These are phyloP conservation scores for Lentinus tigrinus DNA, from an alignment of 768 basidiomycete species.

Conservation along the genomic window DNA sequence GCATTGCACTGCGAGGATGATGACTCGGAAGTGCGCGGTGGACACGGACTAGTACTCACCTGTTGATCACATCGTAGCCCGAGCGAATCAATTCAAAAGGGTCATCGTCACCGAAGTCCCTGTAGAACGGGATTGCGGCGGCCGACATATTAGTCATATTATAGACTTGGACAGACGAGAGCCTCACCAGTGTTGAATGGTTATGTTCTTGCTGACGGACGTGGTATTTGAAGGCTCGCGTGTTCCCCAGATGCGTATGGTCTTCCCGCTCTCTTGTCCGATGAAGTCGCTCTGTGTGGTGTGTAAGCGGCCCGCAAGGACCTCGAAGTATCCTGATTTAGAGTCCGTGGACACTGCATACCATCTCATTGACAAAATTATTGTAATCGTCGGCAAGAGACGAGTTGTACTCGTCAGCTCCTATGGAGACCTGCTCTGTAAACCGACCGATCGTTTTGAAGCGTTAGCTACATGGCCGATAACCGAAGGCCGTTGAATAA, in stretches of 20 bases:
- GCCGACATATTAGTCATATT: background rate
- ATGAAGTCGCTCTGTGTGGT: slow-evolving; percentile 31
- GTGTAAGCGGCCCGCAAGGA: background rate
- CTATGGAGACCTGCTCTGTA: slow-evolving; percentile 42
- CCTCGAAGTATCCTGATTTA: background rate
- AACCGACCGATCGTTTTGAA: background rate
- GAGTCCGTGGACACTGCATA: slow-evolving; percentile 3
- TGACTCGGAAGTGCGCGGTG: background rate
- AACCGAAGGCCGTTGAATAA: background rate
- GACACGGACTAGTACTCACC: slow-evolving; percentile 9
- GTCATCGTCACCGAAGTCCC: slow-evolving; percentile 27
- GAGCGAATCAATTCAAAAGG: slow-evolving; percentile 23
- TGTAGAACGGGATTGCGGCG: background rate
- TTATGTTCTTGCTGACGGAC: slow-evolving; percentile 39
- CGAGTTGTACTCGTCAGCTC: slow-evolving; percentile 42
- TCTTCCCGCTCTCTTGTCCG: slow-evolving; percentile 30
- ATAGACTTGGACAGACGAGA: too few relatives aligned
- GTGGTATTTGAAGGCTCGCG: slow-evolving; percentile 37
- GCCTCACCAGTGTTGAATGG: slow-evolving; percentile 43
- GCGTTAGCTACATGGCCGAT: background rate
- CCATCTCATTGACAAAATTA: slow-evolving; percentile 43
- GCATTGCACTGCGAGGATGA: background rate
- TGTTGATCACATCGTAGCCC: slow-evolving; percentile 29
- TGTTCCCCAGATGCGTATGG: slow-evolving; percentile 43
- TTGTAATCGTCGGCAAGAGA: slow-evolving; percentile 41